Evolutionary conservation across 2,329 filamentous ascomycete genomes (phyloP), one percentile per base, ranked within the genome.

Genomic region (Zasmidium angulare): DNA sequence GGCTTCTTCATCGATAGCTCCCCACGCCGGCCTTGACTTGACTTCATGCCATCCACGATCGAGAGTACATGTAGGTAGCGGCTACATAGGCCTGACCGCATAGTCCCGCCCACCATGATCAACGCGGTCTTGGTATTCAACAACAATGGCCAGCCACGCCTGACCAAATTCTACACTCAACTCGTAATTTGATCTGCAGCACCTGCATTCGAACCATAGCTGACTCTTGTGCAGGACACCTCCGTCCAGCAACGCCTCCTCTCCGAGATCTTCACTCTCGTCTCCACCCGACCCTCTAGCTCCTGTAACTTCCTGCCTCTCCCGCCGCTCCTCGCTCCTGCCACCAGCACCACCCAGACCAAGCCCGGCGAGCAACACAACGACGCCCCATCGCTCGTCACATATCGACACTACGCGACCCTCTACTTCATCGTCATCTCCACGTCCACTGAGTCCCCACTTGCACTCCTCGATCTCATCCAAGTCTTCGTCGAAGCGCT

Each of bases 41-140:
- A 43, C 29, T n/a, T 7, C 36, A 43, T 43, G 3, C 36, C 36
- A 43, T 11, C 26, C 11, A 6, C 26, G 26, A 43, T 43, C 14
- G 36, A 17, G n/a, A n/a, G n/a, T n/a, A n/a, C n/a, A n/a, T n/a
- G n/a, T n/a, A n/a, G n/a, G 36, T 43, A 17, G n/a, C 36, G 36
- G 4, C 36, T 3, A 43, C n/a, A 43, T 43, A 4, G 12, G n/a
- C 36, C 3, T 17, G 6, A 43, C 6, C 9, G 14, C 36, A 43
- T 17, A 3, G n/a, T 19, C 36, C n/a, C 14, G 46, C 49, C 52
- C 50, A 55, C 12, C 20, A 99, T 99, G 95, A 98, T 99, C 77
- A 99, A 96, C 82, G 95, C 96, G 29, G 93, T 99, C 63, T 83
- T 99, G 66, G 93, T 99, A 75, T 99, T 99, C 82, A 99, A 99